Percentiles rank a stretch among this genome's conserved stretches.
Evolutionary conservation across 352 stramenopile species (phyloP).

Genomic region (Phytophthora uliginosa): DNA sequence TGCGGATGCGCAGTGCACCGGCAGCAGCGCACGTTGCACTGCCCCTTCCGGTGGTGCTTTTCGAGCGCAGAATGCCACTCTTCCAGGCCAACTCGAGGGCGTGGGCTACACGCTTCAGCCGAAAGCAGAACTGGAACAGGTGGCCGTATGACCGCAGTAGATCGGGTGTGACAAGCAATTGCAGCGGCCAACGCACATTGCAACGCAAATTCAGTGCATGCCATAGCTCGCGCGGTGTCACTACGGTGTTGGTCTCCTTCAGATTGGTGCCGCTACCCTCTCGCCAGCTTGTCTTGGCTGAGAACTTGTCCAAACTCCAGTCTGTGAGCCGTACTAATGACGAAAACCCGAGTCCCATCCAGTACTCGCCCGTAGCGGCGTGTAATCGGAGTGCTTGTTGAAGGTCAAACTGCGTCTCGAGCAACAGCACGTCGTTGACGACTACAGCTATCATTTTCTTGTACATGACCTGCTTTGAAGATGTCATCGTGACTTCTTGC

Average conservation of each 20-base stretch:
- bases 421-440: slow-evolving; percentile 53
- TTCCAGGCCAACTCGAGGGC: slow-evolving; percentile 81
- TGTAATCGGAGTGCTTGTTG: slow-evolving; percentile 53
- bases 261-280: slow-evolving; percentile 28
- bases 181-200: slow-evolving; percentile 71
- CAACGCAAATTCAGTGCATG: slow-evolving; percentile 59
- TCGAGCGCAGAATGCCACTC: slow-evolving; percentile 44
- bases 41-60: slow-evolving; percentile 16
- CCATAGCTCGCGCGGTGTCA: slow-evolving; percentile 71
- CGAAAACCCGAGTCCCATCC: slow-evolving; percentile 60
- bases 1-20: slow-evolving; percentile 60
- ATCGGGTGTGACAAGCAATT: slow-evolving; percentile 68
- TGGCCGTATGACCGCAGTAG: slow-evolving; percentile 70
- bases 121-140: slow-evolving; percentile 86
- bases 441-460: slow-evolving; percentile 59
- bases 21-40: slow-evolving; percentile 36
- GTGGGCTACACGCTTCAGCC: slow-evolving; percentile 76
- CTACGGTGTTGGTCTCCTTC: slow-evolving; percentile 46
- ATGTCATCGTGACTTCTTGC: slow-evolving; percentile 44
- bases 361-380: slow-evolving; percentile 57
- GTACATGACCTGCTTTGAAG: slow-evolving; percentile 54
- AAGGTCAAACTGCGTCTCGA: slow-evolving; percentile 62
- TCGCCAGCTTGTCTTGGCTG: slow-evolving; percentile 42
- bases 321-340: slow-evolving; percentile 41
- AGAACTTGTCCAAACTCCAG: slow-evolving; percentile 72